Evolutionary conservation across 257 asterid species (phyloP).

Genomic region (Ilex aquifolium): DNA sequence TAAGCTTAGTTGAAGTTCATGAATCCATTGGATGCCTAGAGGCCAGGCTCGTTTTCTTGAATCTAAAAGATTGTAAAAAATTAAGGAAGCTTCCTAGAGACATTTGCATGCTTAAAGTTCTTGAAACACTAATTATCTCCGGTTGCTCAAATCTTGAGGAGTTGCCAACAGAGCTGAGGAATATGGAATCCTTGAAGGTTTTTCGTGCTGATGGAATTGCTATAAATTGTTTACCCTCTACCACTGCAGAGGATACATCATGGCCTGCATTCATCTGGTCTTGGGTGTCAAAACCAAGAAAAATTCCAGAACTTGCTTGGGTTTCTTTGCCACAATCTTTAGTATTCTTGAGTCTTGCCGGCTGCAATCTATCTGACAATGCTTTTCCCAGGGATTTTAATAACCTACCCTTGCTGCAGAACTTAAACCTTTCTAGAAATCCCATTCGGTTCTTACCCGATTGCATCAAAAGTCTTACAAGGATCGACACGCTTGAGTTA

Average conservation of each 20-base stretch:
- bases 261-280: slow-evolving; percentile 4
- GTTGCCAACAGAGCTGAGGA: slow-evolving; percentile 4
- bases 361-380: too few relatives aligned
- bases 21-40: too few relatives aligned
- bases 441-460: slow-evolving; percentile 7
- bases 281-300: too few relatives aligned
- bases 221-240: neutral
- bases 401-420: too few relatives aligned
- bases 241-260: neutral
- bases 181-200: slow-evolving; percentile 5
- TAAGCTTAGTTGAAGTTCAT: too few relatives aligned
- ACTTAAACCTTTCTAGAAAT: slow-evolving; percentile 5
- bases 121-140: slow-evolving; percentile 9
- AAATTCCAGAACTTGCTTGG: too few relatives aligned
- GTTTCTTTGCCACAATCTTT: too few relatives aligned
- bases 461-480: slow-evolving; percentile 10
- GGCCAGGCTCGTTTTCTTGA: too few relatives aligned
- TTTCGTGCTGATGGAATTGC: slow-evolving; percentile 16
- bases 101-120: slow-evolving; percentile 10
- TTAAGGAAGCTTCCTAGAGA: neutral
- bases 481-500: slow-evolving; percentile 2
- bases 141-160: slow-evolving; percentile 7
- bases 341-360: too few relatives aligned
- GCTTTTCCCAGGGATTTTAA: too few relatives aligned
- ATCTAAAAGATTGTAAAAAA: too few relatives aligned